Percentiles rank a stretch among this genome's conserved stretches.
phyloP scores from a whole-genome alignment of 495 filamentous ascomycete species.

The Aspergillus biplanus region DNA sequence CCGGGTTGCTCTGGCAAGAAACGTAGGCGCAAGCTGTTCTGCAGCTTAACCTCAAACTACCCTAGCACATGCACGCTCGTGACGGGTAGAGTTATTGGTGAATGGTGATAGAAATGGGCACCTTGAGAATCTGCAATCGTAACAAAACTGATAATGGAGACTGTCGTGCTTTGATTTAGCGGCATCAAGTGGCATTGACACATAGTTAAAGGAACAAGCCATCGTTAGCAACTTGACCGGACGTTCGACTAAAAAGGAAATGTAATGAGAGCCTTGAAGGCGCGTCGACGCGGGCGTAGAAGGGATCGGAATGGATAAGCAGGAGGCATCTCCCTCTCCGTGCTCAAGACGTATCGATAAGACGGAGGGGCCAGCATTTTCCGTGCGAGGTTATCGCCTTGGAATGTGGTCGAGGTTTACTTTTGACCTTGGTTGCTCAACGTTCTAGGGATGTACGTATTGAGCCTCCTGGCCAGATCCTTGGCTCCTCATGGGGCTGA shows the following conservation, averaged over 20 bases:
- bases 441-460: not conserved
- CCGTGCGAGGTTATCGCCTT: not conserved
- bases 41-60: conserved; percentile 12
- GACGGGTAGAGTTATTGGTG: not conserved
- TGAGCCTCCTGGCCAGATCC: not conserved
- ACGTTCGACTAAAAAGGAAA: conserved; percentile 14
- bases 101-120: not conserved
- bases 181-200: not conserved
- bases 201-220: conserved; percentile 2
- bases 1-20: not conserved
- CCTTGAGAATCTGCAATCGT: not conserved
- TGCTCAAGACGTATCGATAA: conserved; percentile 3
- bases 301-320: conserved; percentile 26
- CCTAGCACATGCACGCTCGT: conserved; percentile 6
- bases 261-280: conserved; percentile 4
- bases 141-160: not conserved
- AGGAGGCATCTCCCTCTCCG: conserved; percentile 12
- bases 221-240: not conserved
- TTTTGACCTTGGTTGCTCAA: not conserved
- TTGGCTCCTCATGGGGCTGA: not conserved
- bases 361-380: conserved; percentile 10
- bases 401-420: conserved; percentile 15
- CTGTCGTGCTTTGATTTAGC: not conserved
- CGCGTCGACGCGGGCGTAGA: conserved; percentile 26
- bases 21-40: conserved; percentile 18